A percentile compares a stretch with the other conserved stretches of the same genome.
Evolutionary conservation across 257 asterid genomes (phyloP).

Genomic region (Lantana camara): DNA sequence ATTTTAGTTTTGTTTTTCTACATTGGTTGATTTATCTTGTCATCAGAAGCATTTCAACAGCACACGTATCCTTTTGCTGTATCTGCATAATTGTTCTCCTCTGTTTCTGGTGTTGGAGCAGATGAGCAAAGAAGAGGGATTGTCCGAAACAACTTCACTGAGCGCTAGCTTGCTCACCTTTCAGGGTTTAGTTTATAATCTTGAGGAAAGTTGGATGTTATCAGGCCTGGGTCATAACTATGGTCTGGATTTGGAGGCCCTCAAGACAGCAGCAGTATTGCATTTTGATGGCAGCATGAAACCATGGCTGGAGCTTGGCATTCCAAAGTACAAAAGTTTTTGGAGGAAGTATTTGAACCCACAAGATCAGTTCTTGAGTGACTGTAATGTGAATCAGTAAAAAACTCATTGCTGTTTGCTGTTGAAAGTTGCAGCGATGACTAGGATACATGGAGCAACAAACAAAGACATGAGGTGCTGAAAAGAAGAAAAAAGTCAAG

Average conservation of each 20-base stretch:
- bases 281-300: conserved; percentile 98
- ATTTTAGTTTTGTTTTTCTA: conserved; percentile 1
- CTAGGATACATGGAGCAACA: conserved; percentile 26
- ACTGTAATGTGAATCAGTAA: conserved; percentile 81
- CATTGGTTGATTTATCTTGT: conserved; percentile 13
- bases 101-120: conserved; percentile 41
- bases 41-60: conserved; percentile 1
- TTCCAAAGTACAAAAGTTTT: conserved; percentile 64
- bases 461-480: conserved; percentile 19
- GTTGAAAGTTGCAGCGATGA: conserved; percentile 32
- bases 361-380: conserved; percentile 71
- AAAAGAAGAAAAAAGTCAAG: conserved; percentile 20
- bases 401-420: conserved; percentile 29
- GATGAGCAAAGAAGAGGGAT: conserved; percentile 47
- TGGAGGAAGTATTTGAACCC: conserved; percentile 79
- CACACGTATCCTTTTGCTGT: conserved; percentile 15
- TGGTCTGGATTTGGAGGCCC: conserved; percentile 47
- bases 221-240: conserved; percentile 91
- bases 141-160: conserved; percentile 51
- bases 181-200: conserved; percentile 62
- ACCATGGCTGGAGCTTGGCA: conserved; percentile 98
- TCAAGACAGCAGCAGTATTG: conserved; percentile 66
- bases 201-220: conserved; percentile 74
- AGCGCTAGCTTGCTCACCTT: conserved; percentile 77
- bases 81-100: conserved; percentile 13